Percentiles rank a stretch among this genome's conserved stretches.
These are phyloP conservation scores for Cladophialophora immunda DNA, from an alignment of 2,329 filamentous ascomycete species.

Conservation along the genomic window DNA sequence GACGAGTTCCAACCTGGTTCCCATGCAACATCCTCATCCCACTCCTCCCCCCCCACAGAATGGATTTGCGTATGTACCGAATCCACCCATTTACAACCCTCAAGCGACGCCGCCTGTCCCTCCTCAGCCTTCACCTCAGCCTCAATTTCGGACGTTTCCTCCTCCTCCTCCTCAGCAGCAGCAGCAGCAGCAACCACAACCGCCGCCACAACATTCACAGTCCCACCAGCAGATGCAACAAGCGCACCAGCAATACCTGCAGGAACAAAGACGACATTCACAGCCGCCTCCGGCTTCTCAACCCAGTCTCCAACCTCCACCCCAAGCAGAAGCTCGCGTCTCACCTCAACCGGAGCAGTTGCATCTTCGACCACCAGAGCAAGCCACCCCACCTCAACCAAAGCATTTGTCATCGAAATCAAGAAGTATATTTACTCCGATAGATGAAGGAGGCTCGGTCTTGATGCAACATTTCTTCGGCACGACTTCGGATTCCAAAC, in stretches of 20 bases:
- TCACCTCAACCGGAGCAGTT: constrained; percentile 52
- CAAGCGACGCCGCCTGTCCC: constrained; percentile 55
- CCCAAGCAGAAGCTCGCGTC: constrained; percentile 58
- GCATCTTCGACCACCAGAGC: constrained; percentile 42
- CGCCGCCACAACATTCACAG: constrained; percentile 53
- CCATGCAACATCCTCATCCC: constrained; percentile 68
- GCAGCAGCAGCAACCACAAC: constrained; percentile 55
- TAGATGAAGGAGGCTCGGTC: constrained; percentile 90
- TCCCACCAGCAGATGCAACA: constrained; percentile 56
- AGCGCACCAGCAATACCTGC: constrained; percentile 74
- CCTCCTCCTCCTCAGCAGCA: constrained; percentile 43
- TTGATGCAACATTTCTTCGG: constrained; percentile 81
- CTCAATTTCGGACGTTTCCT: constrained; percentile 53
- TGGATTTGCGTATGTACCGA: constrained; percentile 84
- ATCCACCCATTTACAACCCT: constrained; percentile 84
- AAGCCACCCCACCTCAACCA: constrained; percentile 61
- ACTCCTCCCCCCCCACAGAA: constrained; percentile 70
- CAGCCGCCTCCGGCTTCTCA: constrained; percentile 68
- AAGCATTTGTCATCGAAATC: constrained; percentile 74
- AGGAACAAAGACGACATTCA: constrained; percentile 78
- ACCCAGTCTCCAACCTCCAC: constrained; percentile 64
- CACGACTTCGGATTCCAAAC: constrained; percentile 62
- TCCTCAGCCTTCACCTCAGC: constrained; percentile 46
- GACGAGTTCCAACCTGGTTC: constrained; percentile 75
- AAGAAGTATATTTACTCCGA: constrained; percentile 95